These are phyloP conservation scores for Volvariella volvacea DNA, from an alignment of 1,284 basidiomycete genomes.

Conservation along the genomic window DNA sequence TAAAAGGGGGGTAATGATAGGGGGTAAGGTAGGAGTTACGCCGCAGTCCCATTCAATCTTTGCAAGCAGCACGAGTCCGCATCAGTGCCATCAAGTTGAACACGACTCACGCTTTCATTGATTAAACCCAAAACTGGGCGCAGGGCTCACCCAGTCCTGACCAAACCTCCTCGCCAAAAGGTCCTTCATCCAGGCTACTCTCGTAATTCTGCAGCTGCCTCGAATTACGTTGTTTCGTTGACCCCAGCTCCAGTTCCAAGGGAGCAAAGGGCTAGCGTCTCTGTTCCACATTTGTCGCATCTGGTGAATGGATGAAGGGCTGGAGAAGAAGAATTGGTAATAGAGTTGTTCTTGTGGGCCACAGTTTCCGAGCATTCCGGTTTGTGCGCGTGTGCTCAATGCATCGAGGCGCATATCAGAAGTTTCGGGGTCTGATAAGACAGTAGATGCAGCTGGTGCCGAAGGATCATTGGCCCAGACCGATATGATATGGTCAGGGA, in stretches of 20 bases:
- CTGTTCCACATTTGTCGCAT: not conserved
- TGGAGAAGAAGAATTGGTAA: not conserved
- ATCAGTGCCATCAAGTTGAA: no score
- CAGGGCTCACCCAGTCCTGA: slow-evolving; percentile 8
- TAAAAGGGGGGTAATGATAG: no score
- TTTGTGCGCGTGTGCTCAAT: slow-evolving; percentile 36
- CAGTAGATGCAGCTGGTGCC: slow-evolving; percentile 19
- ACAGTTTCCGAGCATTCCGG: not conserved
- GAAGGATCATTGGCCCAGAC: slow-evolving; percentile 18
- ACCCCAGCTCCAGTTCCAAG: slow-evolving; percentile 12
- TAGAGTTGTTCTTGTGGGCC: slow-evolving; percentile 4
- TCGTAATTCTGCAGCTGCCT: slow-evolving; percentile 19
- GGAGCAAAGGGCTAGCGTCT: not conserved
- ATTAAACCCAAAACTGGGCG: no score
- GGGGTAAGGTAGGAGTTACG: no score
- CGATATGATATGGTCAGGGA: slow-evolving; percentile 36
- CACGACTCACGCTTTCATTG: no score
- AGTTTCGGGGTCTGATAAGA: no score
- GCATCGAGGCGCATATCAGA: slow-evolving; percentile 18
- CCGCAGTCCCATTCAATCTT: no score
- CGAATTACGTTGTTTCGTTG: slow-evolving; percentile 19
- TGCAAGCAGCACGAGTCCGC: no score
- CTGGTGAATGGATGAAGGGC: not conserved
- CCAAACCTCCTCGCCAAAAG: slow-evolving; percentile 18
- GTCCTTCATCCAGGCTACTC: slow-evolving; percentile 16